A percentile compares a stretch with the other conserved stretches of the same genome.
Conservation (phyloP, 441 rosid species). For the Aquilaria agallochum region DNA sequence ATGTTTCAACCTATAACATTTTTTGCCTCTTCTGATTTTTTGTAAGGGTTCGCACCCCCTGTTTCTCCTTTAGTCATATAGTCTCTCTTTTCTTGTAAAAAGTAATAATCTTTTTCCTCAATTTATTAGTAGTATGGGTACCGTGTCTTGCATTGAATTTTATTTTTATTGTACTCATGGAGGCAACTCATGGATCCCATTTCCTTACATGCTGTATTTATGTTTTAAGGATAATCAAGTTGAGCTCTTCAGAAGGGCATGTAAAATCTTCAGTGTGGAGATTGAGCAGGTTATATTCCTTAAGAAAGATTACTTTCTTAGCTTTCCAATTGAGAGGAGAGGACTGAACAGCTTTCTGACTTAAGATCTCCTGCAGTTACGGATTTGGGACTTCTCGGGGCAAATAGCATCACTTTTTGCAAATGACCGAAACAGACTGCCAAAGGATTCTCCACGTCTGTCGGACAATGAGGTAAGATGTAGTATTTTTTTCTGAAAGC, state of each 20-base stretch:
- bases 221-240: conserved; percentile 54
- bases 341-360: conserved; percentile 16
- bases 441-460: conserved; percentile 42
- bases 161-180: too few relatives aligned
- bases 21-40: too few relatives aligned
- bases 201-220: conserved; percentile 15
- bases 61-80: too few relatives aligned
- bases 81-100: too few relatives aligned
- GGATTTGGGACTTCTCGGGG: conserved; percentile 80
- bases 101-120: too few relatives aligned
- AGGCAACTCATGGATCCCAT: conserved; percentile 6
- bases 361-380: conserved; percentile 41
- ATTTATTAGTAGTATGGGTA: too few relatives aligned
- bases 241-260: conserved; percentile 75
- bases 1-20: too few relatives aligned
- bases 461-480: conserved; percentile 66
- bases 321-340: conserved; percentile 2
- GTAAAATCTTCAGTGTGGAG: conserved; percentile 68
- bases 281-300: conserved; percentile 51
- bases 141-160: too few relatives aligned
- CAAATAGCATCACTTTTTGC: conserved; percentile 49
- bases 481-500: neutral
- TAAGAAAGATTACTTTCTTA: conserved; percentile 9
- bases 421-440: conserved; percentile 40
- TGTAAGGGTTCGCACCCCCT: too few relatives aligned